Percentiles rank a stretch among this genome's conserved stretches.
These are phyloP conservation scores for Aspergillus saccharolyticus DNA, from an alignment of 495 filamentous ascomycete species.

Conservation along the genomic window DNA sequence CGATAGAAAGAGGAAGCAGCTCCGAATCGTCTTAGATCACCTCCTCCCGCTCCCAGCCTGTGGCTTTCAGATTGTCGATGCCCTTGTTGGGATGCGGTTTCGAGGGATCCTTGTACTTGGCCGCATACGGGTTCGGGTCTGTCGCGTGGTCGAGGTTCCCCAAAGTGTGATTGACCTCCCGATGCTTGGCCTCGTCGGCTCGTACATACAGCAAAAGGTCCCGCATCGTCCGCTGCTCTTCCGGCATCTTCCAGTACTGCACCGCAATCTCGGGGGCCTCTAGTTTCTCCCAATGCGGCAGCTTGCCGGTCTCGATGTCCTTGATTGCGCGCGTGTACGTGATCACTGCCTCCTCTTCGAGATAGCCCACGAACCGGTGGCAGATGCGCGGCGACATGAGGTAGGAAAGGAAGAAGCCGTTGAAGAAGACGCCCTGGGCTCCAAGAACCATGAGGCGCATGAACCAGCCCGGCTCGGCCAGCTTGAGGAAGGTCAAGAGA, in stretches of 20 bases:
- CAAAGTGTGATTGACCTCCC: slow-evolving; percentile 95
- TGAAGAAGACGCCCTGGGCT: slow-evolving; percentile 88
- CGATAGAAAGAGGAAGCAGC: background rate
- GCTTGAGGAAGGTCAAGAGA: slow-evolving; percentile 87
- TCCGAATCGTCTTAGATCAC: slow-evolving; percentile 51
- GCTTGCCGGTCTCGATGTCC: slow-evolving; percentile 76
- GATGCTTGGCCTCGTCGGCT: slow-evolving; percentile 93
- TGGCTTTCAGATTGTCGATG: slow-evolving; percentile 58
- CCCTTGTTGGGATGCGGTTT: slow-evolving; percentile 67
- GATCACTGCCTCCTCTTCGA: slow-evolving; percentile 94
- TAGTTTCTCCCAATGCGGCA: slow-evolving; percentile 78
- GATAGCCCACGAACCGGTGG: slow-evolving; percentile 94
- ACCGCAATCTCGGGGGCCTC: slow-evolving; percentile 83
- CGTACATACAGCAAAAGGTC: slow-evolving; percentile 85
- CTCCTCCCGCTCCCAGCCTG: slow-evolving; percentile 81
- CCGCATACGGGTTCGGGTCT: slow-evolving; percentile 88
- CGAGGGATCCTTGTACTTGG: slow-evolving; percentile 59
- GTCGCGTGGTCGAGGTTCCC: slow-evolving; percentile 73
- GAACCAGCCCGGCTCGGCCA: slow-evolving; percentile 83
- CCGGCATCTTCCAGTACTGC: slow-evolving; percentile 89
- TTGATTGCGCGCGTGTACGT: slow-evolving; percentile 86
- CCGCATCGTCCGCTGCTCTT: slow-evolving; percentile 72
- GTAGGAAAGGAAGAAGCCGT: slow-evolving; percentile 85
- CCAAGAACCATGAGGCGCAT: slow-evolving; percentile 84
- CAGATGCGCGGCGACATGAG: slow-evolving; percentile 83